Conservation (phyloP, 768 basidiomycete species). For the Psilocybe sp. region DNA sequence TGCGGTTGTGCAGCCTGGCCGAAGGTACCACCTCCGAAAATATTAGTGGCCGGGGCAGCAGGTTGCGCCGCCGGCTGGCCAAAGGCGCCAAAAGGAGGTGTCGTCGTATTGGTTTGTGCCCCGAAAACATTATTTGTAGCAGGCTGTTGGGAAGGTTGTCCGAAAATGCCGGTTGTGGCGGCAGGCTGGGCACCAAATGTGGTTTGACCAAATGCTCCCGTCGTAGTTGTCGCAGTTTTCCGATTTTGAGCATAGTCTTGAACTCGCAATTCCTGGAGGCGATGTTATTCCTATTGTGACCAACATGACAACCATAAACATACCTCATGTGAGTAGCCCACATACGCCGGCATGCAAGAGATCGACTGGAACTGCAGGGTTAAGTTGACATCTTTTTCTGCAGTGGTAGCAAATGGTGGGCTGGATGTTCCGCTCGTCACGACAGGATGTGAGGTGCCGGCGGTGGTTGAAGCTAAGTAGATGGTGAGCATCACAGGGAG, state of each 20-base stretch:
- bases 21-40: conserved; percentile 40
- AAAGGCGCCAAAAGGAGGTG: conserved; percentile 45
- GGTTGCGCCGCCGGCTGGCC: conserved; percentile 26
- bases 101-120: conserved; percentile 24
- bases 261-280: conserved; percentile 60
- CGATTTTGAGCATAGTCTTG: conserved; percentile 78
- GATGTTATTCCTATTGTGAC: conserved; percentile 7
- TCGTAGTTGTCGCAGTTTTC: conserved; percentile 50
- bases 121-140: conserved; percentile 37
- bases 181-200: conserved; percentile 44
- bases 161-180: conserved; percentile 42
- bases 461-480: conserved; percentile 7
- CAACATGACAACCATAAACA: conserved; percentile 13
- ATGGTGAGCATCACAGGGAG: background rate
- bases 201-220: conserved; percentile 53
- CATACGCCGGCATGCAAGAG: conserved; percentile 75
- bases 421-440: conserved; percentile 63
- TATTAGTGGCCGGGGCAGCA: conserved; percentile 21
- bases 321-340: conserved; percentile 77
- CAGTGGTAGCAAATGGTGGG: conserved; percentile 40
- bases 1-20: conserved; percentile 26
- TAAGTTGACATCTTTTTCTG: conserved; percentile 64
- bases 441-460: conserved; percentile 32
- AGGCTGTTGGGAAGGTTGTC: conserved; percentile 42
- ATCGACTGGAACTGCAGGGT: conserved; percentile 80